Evolutionary conservation across 768 basidiomycete genomes (phyloP), one percentile per base, ranked within the genome.

Genomic region (Lentinula boryana): DNA sequence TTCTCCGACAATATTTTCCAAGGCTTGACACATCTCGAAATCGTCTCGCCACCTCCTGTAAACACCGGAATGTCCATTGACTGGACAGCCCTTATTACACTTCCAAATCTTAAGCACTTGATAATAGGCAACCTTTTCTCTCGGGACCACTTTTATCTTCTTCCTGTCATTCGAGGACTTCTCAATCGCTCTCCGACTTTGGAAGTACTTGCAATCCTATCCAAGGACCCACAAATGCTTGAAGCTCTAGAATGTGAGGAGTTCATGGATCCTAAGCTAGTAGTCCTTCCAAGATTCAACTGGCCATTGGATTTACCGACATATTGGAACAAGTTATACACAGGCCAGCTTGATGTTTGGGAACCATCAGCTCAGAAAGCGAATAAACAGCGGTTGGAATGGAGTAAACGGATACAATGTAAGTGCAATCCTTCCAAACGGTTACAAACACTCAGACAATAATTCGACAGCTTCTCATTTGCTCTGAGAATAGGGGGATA

Each of bases 101-200:
- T 76, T 12, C 71, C 74, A 5, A 51, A 62, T 15, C 64, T 76
- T 27, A 73, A 72, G 4, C 73, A 76, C 63, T 62, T 74, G 15
- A 68, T 70, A 3, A 55, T 76, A 6, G 73, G 75, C 3, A 65
- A 69, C 33, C 61, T 75, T 8, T 63, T 60, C 38, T 58, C 55
- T 2, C 18, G 35, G 10, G 58, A 62, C 4, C 67, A 71, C 44
- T 32, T 35, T 0, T 57, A 67, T 31, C 51, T 70, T 44, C 41
- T 70, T 48, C 55, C 58, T 3, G 63, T 67, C n/a, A 62, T 73
- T 52, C 60, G 49, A 18, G 52, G 41, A 7, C 60, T 72, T 12
- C 63, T 71, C 1, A 56, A 50, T 8, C 57, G 62, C 5, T 67
- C 61, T 23, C 64, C 61, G 18, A 56, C 59, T 13, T 63, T 75